A percentile compares a stretch with the other conserved stretches of the same genome.
Evolutionary conservation across 2,329 filamentous ascomycete species (phyloP).

Genomic region (Dactylellina parvicollis): DNA sequence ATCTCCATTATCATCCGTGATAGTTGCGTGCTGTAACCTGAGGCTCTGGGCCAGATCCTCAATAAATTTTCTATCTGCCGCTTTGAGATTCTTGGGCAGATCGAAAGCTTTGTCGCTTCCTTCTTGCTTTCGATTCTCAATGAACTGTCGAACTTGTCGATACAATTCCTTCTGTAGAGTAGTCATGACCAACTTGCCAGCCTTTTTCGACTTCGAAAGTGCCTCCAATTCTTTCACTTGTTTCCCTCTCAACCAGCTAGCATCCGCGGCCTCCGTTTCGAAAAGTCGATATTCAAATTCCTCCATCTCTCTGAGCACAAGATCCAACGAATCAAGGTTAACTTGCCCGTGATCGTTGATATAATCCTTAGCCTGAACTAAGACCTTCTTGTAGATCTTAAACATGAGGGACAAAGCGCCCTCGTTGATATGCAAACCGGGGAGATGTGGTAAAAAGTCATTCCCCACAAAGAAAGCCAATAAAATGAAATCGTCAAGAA

Average conservation of each 20-base stretch:
- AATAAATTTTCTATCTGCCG: constrained; percentile 90
- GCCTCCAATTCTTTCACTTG: constrained; percentile 75
- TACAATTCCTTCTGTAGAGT: constrained; percentile 83
- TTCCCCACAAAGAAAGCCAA: constrained; percentile 99
- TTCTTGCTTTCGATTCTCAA: constrained; percentile 66
- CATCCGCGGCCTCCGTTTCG: constrained; percentile 86
- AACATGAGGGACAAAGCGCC: constrained; percentile 98
- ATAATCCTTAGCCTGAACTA: constrained; percentile 89
- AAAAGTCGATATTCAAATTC: constrained; percentile 94
- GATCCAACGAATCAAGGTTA: constrained; percentile 80
- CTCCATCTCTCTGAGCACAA: constrained; percentile 82
- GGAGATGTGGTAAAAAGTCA: constrained; percentile 96
- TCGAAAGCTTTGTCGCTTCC: constrained; percentile 74
- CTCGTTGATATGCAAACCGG: constrained; percentile 97
- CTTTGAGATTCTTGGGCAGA: constrained; percentile 76
- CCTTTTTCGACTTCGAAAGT: constrained; percentile 70
- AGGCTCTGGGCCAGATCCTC: constrained; percentile 81
- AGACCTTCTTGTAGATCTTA: constrained; percentile 88
- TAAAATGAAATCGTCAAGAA: constrained; percentile 99
- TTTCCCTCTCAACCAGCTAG: constrained; percentile 91
- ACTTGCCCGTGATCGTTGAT: constrained; percentile 96
- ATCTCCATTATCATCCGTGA: constrained; percentile 72
- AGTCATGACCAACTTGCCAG: constrained; percentile 77
- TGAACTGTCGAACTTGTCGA: constrained; percentile 81
- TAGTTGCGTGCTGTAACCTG: constrained; percentile 72